A percentile compares a stretch with the other conserved stretches of the same genome.
Conservation (phyloP, 352 stramenopile genomes). For the Phytophthora nicotianae region DNA sequence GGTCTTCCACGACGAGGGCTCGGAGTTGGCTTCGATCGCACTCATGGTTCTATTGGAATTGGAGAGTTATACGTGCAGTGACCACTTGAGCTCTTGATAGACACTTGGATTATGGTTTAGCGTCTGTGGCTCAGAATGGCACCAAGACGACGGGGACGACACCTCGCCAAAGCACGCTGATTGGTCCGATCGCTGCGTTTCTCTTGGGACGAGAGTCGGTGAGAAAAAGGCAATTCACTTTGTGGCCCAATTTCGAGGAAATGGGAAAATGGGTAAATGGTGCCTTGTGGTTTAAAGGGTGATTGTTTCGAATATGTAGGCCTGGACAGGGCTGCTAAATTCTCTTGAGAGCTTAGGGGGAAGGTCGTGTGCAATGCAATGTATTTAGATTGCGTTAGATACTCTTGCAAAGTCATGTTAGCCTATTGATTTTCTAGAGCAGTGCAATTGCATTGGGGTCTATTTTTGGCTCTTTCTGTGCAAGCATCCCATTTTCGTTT, state of each 20-base stretch:
- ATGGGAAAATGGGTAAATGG: background rate
- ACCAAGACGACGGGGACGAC: slow-evolving; percentile 21
- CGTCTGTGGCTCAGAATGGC: slow-evolving; percentile 10
- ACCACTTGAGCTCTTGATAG: slow-evolving; percentile 18
- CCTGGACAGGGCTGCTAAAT: background rate
- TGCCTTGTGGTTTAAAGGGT: too few relatives aligned
- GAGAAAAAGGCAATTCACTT: slow-evolving; percentile 14
- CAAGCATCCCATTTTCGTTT: slow-evolving; percentile 2
- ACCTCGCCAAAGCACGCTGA: slow-evolving; percentile 6
- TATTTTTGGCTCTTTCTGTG: background rate
- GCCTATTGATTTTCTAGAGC: too few relatives aligned
- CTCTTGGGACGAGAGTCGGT: slow-evolving; percentile 26
- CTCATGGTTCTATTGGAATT: slow-evolving; percentile 19
- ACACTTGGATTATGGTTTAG: slow-evolving; percentile 18
- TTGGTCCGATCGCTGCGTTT: slow-evolving; percentile 20
- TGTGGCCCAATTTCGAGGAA: background rate
- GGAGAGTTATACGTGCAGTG: background rate
- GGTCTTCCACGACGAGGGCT: slow-evolving; percentile 36
- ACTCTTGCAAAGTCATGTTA: too few relatives aligned
- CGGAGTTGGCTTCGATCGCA: slow-evolving; percentile 17
- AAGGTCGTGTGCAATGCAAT: background rate
- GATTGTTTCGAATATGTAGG: background rate
- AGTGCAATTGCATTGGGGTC: too few relatives aligned
- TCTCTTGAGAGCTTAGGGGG: too few relatives aligned
- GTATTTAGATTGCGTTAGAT: background rate